Evolutionary conservation across 805 yeast species (phyloP), one percentile per base, ranked within the genome.

Genomic region (Suhomyces sp.): DNA sequence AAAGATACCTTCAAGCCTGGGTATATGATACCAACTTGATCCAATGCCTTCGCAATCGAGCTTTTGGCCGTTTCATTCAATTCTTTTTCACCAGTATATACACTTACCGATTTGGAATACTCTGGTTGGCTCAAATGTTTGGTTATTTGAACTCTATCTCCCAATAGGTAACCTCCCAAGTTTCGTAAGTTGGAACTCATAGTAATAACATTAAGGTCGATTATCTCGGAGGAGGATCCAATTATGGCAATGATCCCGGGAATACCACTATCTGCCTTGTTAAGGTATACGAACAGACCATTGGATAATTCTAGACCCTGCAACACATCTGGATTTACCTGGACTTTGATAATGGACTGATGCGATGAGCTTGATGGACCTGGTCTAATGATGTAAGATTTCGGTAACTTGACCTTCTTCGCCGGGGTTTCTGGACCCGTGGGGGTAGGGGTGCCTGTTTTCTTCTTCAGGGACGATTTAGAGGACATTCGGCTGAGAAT

Each of bases 1-100:
- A 41, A 54, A 58, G 46, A 39, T 28, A 69, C 57, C 13, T 41
- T 44, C 61, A 73, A 60, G 6, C 83, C 83, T 1, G 88, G 81
- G 50, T 75, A 74, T 1, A 83, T 43, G 6, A 85, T 51, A 0
- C 90, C 88, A 19, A 73, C 61, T 17, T 80, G 81, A 31, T 67
- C 60, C 7, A 81, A 43, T 1, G 67, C 41, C 25, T 72, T 70
- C 32, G 63, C 72, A 7, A 77, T 46, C 0, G 17, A 56, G 33
- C 25, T 65, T 59, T 31, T 56, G 55, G 2, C 58, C 15, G 25
- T 23, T 12, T 25, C 28, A 9, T 7, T 13, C 9, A 25, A 13
- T 15, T 28, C 42, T 20, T 25, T 12, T 5, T 22, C 16, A 11
- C 10, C 25, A 2, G 28, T 4, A 9, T 15, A 6, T 59, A 65